Evolutionary conservation across 371 early-diverging fungal genomes (phyloP), one percentile per base, ranked within the genome.

Genomic region (Nematocida minor): DNA sequence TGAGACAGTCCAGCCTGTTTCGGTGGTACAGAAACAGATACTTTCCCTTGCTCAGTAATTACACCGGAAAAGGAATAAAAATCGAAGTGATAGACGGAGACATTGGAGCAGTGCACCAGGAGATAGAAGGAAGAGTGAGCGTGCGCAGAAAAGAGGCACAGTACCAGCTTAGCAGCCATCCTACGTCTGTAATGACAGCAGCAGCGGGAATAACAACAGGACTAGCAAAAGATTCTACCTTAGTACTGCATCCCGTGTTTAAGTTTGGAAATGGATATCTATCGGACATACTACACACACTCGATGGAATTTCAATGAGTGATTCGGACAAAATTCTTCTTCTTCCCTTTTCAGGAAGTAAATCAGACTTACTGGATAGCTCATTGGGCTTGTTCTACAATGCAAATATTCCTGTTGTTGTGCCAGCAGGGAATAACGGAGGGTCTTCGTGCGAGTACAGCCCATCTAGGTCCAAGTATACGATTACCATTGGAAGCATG

Each of bases 351-450:
- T 67, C 79, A 25, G 85, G 85, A 11, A 80, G 71, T 3, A 42
- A 80, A 27, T 80, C 80, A 31, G 38, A 54, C 20, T 31, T 79
- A 31, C 42, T 85, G 4, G 80, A 85, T 64, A 31, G 14, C 6
- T 46, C 71, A 11, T 20, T 70, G 31, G 42, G 62, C n/a, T 18
- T 44, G 2, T 64, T 69, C n/a, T 60, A 82, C 41, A 55, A 79
- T 31, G 63, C 53, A 42, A 78, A 49, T 18, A 54, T 82, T 44
- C 77, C 54, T 60, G 71, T 83, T 32, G 69, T 84, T 18, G n/a
- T 79, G 9, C 62, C 83, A 34, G 74, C 82, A 16, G 85, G 85
- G 60, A 82, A 85, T 55, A 44, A 79, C 31, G 55, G 60, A 7
- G 80, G 78, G 41, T 44, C 70, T 36, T 62, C 78, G 3, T 85